Conservation (phyloP, 169 alveolate species). For the Plasmodium cynomolgi region DNA sequence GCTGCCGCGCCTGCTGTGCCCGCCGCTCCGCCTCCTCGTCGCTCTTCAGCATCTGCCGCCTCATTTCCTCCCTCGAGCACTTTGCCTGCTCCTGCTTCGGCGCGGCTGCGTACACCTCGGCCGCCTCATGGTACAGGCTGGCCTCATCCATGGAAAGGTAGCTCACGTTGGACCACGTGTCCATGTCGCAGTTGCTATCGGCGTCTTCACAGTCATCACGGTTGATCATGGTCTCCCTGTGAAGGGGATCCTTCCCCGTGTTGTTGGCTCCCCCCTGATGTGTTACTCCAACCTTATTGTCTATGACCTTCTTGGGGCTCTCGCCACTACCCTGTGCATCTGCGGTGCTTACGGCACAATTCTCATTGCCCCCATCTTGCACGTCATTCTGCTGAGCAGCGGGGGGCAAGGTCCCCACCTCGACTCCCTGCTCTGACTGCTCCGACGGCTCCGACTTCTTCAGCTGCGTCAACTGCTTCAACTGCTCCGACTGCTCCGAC, state of each 20-base stretch:
- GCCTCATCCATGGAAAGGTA: slow-evolving; percentile 5
- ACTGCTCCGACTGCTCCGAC: neutral
- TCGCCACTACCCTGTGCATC: neutral
- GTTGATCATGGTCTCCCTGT: neutral
- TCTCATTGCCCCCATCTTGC: neutral
- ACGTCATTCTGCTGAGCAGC: neutral
- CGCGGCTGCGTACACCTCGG: neutral
- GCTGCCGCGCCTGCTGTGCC: neutral
- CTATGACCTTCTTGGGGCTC: neutral
- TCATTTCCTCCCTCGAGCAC: neutral
- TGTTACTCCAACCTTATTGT: neutral
- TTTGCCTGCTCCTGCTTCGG: neutral
- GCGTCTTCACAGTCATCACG: neutral
- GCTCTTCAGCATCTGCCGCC: neutral
- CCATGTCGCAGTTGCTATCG: neutral
- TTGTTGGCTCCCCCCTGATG: neutral
- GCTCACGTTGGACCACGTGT: slow-evolving; percentile 11
- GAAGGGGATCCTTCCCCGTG: neutral
- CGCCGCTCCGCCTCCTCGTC: neutral
- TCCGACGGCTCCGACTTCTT: too few relatives aligned
- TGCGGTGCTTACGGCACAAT: neutral
- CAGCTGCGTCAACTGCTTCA: too few relatives aligned
- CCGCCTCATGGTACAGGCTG: neutral
- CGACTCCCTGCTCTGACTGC: neutral
- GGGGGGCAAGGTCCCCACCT: neutral